Evolutionary conservation across 306 rosid genomes (phyloP).

Genomic region (Amphicarpaea edgeworthii): DNA sequence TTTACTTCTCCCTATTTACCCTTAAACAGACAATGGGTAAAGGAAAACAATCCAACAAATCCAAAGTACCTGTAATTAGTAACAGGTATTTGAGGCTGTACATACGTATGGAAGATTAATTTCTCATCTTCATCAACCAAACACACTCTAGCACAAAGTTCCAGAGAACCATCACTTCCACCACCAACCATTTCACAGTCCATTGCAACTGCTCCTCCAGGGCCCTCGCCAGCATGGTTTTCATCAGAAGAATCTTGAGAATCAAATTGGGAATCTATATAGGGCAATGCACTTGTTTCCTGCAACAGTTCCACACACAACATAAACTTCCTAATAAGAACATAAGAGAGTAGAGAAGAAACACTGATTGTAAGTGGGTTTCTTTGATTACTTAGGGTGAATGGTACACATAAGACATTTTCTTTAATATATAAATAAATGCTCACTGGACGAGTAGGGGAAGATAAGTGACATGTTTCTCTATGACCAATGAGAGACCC

Average conservation of each 20-base stretch:
- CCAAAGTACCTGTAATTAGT: conserved; percentile 68
- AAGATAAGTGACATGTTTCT: conserved; percentile 53
- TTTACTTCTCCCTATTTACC: neutral
- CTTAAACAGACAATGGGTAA: neutral
- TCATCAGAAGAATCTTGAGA: conserved; percentile 43
- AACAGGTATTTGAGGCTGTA: conserved; percentile 66
- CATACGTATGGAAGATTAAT: conserved; percentile 70
- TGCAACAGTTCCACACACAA: conserved; percentile 52
- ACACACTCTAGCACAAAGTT: conserved; percentile 83
- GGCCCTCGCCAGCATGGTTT: conserved; percentile 39
- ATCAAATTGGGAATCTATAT: conserved; percentile 42
- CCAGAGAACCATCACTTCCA: conserved; percentile 87
- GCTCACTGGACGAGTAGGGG: conserved; percentile 65
- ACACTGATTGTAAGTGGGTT: conserved; percentile 28
- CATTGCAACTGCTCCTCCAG: conserved; percentile 66
- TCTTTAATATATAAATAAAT: neutral
- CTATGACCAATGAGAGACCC: conserved; percentile 62
- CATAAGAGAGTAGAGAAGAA: conserved; percentile 26
- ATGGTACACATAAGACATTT: neutral
- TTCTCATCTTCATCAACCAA: conserved; percentile 82
- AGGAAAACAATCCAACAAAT: conserved; percentile 37
- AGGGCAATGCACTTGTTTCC: conserved; percentile 55
- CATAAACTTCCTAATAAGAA: conserved; percentile 33
- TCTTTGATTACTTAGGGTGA: conserved; percentile 16
- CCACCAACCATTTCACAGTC: conserved; percentile 96